A percentile compares a stretch with the other conserved stretches of the same genome.
Evolutionary conservation across 805 yeast genomes (phyloP).

Genomic region (Jamesozyma spencerorum): DNA sequence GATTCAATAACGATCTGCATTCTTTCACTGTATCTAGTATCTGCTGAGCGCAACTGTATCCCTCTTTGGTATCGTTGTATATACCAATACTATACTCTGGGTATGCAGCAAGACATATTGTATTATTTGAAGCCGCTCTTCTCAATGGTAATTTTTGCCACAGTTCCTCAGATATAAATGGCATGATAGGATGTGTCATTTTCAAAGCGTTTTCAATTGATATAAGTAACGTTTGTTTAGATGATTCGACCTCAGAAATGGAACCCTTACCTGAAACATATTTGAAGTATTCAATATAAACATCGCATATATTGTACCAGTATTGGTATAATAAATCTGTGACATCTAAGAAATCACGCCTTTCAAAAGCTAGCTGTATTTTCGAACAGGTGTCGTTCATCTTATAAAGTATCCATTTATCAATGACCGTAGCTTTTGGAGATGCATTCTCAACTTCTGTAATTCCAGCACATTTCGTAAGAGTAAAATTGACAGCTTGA

Average conservation of each 20-base stretch:
- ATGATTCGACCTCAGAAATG: slow-evolving; percentile 67
- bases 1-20: slow-evolving; percentile 82
- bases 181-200: slow-evolving; percentile 96
- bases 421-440: slow-evolving; percentile 61
- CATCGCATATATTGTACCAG: slow-evolving; percentile 94
- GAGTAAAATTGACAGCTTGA: slow-evolving; percentile 94
- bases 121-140: slow-evolving; percentile 46
- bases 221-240: slow-evolving; percentile 83
- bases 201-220: slow-evolving; percentile 82
- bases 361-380: slow-evolving; percentile 57
- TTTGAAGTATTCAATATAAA: slow-evolving; percentile 94
- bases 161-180: slow-evolving; percentile 90
- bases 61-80: slow-evolving; percentile 40
- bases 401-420: slow-evolving; percentile 88
- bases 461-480: slow-evolving; percentile 56
- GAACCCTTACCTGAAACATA: slow-evolving; percentile 80
- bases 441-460: slow-evolving; percentile 19
- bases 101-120: slow-evolving; percentile 63
- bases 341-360: slow-evolving; percentile 77
- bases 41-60: slow-evolving; percentile 67
- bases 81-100: slow-evolving; percentile 56
- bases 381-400: slow-evolving; percentile 55
- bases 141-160: slow-evolving; percentile 93
- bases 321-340: slow-evolving; percentile 78
- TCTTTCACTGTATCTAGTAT: slow-evolving; percentile 77